These are phyloP conservation scores for Hypoxylon subgilvum DNA, from an alignment of 495 filamentous ascomycete species.

Conservation along the genomic window DNA sequence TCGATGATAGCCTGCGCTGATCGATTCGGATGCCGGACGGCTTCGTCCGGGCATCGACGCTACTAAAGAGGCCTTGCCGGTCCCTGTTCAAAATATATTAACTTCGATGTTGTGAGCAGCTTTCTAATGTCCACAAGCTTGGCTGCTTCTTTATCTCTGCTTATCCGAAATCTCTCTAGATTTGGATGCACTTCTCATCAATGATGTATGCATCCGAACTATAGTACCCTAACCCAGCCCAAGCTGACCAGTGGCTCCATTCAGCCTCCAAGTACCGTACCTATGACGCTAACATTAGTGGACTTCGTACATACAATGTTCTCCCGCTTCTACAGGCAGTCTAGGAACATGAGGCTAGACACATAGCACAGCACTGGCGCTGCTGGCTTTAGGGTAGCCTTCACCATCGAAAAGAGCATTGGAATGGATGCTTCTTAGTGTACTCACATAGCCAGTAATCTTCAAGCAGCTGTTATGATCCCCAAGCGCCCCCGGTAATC, in stretches of 20 bases:
- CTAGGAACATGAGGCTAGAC: no score
- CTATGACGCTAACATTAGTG: slow-evolving; percentile 28
- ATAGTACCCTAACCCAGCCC: slow-evolving; percentile 16
- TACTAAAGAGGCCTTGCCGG: not conserved
- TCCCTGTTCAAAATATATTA: not conserved
- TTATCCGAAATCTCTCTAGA: no score
- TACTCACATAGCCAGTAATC: no score
- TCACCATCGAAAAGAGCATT: no score
- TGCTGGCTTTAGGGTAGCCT: no score
- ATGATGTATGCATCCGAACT: slow-evolving; percentile 1
- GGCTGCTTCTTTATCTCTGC: not conserved
- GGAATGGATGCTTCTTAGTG: no score
- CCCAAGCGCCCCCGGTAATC: no score
- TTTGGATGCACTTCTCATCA: no score
- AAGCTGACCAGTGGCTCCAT: not conserved
- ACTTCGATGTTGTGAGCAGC: not conserved
- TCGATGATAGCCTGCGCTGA: slow-evolving; percentile 1
- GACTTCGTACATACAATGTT: no score
- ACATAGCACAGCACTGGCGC: no score
- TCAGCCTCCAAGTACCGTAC: slow-evolving; percentile 1
- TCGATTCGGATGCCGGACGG: slow-evolving; percentile 11
- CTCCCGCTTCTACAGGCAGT: no score
- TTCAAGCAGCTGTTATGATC: no score
- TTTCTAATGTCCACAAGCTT: not conserved
- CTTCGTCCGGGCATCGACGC: slow-evolving; percentile 28